Evolutionary conservation across 2,329 filamentous ascomycete genomes (phyloP).

Genomic region (Colletotrichum falcatum): DNA sequence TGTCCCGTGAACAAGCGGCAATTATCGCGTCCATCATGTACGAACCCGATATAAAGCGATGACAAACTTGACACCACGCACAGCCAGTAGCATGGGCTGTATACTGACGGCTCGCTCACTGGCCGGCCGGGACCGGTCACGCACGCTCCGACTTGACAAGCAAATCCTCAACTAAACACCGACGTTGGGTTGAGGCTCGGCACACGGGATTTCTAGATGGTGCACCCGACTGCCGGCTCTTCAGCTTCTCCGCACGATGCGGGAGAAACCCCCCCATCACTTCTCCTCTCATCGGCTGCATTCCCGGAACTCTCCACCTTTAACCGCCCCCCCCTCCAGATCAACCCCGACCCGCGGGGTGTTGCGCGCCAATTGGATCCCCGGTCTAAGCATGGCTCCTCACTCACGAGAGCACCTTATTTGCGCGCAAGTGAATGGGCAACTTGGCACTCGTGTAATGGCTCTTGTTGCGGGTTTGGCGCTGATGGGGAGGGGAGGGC

Average conservation of each 20-base stretch:
- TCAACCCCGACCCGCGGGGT: constrained; percentile 14
- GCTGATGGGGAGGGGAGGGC: neutral
- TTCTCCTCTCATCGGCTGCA: constrained; percentile 17
- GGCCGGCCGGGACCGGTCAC: too few species aligned
- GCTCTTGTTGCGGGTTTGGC: neutral
- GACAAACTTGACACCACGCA: too few species aligned
- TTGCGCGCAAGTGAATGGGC: constrained; percentile 32
- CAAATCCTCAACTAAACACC: too few species aligned
- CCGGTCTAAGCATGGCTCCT: constrained; percentile 1
- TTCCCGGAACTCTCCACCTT: constrained; percentile 33
- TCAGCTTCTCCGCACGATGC: neutral
- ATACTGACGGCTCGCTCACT: neutral
- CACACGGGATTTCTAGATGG: neutral
- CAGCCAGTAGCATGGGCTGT: neutral
- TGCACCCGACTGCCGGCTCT: neutral
- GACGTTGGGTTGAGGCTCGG: neutral
- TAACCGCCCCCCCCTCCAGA: constrained; percentile 21
- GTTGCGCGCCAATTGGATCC: constrained; percentile 31
- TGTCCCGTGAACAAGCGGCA: neutral
- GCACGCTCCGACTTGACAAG: too few species aligned
- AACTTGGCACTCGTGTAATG: constrained; percentile 16
- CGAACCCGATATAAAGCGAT: neutral
- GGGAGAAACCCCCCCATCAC: neutral
- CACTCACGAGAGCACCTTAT: constrained; percentile 11
- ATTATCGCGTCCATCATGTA: neutral